Conservation (phyloP, 1,284 basidiomycete species). For the Ustanciosporium gigantosporum region DNA sequence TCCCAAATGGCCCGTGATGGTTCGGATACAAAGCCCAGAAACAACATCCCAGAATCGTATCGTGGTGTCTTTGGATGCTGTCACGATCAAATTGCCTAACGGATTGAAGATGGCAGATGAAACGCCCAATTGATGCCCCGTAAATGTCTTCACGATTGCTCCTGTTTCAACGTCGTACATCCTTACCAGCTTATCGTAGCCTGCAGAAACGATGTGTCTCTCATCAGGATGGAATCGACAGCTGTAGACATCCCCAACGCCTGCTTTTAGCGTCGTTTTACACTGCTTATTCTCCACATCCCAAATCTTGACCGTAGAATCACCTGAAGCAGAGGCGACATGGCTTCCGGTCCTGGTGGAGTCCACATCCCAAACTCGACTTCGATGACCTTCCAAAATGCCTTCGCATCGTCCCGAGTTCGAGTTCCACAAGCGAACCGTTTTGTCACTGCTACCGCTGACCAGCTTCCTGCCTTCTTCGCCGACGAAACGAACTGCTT, state of each 20-base stretch:
- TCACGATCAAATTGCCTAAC: constrained; percentile 63
- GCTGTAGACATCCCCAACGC: constrained; percentile 64
- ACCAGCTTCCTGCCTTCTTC: constrained; percentile 59
- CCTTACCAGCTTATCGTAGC: constrained; percentile 64
- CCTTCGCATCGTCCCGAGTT: constrained; percentile 48
- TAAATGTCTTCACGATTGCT: constrained; percentile 64
- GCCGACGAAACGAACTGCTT: constrained; percentile 63
- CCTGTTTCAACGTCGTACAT: constrained; percentile 63
- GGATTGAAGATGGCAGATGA: constrained; percentile 63
- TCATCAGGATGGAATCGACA: constrained; percentile 63
- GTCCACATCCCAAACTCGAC: constrained; percentile 64
- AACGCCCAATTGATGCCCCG: constrained; percentile 64
- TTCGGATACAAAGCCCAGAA: constrained; percentile 63
- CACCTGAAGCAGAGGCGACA: constrained; percentile 62
- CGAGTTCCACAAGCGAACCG: constrained; percentile 52
- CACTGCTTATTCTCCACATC: constrained; percentile 38
- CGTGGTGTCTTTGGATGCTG: constrained; percentile 64
- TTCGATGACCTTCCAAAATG: constrained; percentile 61
- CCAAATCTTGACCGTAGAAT: constrained; percentile 64
- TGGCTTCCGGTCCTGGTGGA: constrained; percentile 47
- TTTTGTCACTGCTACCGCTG: constrained; percentile 63
- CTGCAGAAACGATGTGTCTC: constrained; percentile 62
- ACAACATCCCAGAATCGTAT: constrained; percentile 65
- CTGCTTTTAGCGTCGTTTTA: constrained; percentile 30
- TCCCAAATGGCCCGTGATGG: constrained; percentile 63